Evolutionary conservation across 1,139 yeast species (phyloP).

Genomic region (Spathaspora sp.): DNA sequence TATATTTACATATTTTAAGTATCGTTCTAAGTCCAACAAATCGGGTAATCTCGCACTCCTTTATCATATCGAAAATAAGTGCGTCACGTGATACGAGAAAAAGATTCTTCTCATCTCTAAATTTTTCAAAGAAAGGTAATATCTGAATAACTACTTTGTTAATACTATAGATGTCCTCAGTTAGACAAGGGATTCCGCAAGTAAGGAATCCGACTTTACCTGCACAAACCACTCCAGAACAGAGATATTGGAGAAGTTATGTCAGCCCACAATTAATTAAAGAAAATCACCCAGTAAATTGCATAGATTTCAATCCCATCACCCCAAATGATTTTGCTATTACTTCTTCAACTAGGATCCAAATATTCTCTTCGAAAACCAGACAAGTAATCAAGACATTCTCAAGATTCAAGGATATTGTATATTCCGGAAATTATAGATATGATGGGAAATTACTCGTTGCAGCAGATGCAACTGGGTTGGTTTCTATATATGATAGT

Average conservation of each 20-base stretch:
- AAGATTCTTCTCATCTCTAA: conserved; percentile 6
- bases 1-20: too few relatives aligned
- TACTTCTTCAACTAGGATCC: conserved; percentile 88
- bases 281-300: conserved; percentile 90
- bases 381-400: conserved; percentile 88
- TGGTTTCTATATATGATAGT: conserved; percentile 82
- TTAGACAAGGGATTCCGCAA: conserved; percentile 65
- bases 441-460: conserved; percentile 80
- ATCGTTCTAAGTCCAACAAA: too few relatives aligned
- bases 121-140: not conserved
- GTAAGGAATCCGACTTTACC: conserved; percentile 75
- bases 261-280: conserved; percentile 84
- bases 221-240: conserved; percentile 85
- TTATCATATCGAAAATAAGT: too few relatives aligned
- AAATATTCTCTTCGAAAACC: conserved; percentile 88
- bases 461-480: conserved; percentile 88
- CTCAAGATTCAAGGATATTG: conserved; percentile 89
- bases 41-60: too few relatives aligned
- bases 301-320: conserved; percentile 82
- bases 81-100: not conserved
- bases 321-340: conserved; percentile 93
- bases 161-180: conserved; percentile 65
- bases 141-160: not conserved
- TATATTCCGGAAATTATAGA: conserved; percentile 80
- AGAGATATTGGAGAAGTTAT: conserved; percentile 89